These are phyloP conservation scores for Kwoniella sp. DNA, from an alignment of 768 basidiomycete species.

Conservation along the genomic window DNA sequence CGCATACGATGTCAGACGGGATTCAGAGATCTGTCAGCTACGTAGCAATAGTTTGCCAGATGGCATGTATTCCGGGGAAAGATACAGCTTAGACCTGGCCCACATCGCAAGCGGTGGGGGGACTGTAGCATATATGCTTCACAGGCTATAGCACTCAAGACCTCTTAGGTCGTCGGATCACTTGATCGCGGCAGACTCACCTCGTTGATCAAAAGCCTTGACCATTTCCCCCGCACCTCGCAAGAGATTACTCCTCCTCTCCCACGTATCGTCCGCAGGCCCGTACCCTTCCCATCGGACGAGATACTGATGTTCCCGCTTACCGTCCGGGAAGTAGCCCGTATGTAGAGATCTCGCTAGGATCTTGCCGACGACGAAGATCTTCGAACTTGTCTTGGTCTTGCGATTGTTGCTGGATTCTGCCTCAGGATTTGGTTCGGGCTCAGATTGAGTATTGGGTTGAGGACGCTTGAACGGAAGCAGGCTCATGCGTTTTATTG, in stretches of 20 bases:
- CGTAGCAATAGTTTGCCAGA: no score
- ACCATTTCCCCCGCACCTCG: constrained; percentile 17
- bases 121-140: no score
- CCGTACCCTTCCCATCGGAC: constrained; percentile 39
- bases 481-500: background rate
- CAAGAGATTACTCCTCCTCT: constrained; percentile 24
- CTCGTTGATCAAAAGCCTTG: constrained; percentile 17
- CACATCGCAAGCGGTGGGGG: no score
- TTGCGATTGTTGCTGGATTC: no score
- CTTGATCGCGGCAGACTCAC: no score
- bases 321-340: constrained; percentile 6
- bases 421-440: no score
- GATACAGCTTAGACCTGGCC: no score
- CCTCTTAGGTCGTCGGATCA: no score
- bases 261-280: constrained; percentile 40
- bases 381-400: constrained; percentile 2
- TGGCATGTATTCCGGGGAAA: no score
- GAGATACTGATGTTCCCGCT: constrained; percentile 33
- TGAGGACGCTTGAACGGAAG: background rate
- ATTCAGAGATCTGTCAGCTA: no score
- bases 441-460: background rate
- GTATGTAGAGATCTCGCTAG: constrained; percentile 28
- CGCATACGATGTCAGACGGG: no score
- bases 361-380: constrained; percentile 23
- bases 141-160: background rate